These are phyloP conservation scores for Noccaea caerulescens DNA, from an alignment of 345 rosid species.

Conservation along the genomic window DNA sequence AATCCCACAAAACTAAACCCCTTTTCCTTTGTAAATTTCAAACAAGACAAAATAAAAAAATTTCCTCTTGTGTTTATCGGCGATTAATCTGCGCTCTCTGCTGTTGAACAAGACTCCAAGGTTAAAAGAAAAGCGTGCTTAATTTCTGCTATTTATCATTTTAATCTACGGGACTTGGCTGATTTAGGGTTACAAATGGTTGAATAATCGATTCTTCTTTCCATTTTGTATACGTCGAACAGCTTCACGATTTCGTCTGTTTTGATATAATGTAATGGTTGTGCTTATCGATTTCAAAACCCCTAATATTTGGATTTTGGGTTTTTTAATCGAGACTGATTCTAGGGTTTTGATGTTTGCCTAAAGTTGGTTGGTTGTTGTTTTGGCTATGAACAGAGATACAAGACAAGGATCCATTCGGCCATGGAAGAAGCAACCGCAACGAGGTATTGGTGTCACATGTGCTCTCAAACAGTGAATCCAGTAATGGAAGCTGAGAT, in stretches of 20 bases:
- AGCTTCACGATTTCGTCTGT: too few species aligned
- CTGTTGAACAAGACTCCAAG: conserved; percentile 4
- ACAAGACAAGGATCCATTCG: conserved; percentile 2
- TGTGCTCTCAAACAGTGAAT: conserved; percentile 58
- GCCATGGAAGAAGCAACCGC: conserved; percentile 39
- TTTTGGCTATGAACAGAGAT: background rate
- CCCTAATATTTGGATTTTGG: background rate
- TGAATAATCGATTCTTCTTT: too few species aligned
- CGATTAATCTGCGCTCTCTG: conserved; percentile 18
- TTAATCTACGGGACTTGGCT: background rate
- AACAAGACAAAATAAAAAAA: background rate
- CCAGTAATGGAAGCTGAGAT: conserved; percentile 52
- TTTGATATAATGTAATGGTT: too few species aligned
- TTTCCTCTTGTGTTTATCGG: background rate
- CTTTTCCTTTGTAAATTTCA: background rate
- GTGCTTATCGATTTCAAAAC: background rate
- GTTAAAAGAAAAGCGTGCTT: background rate
- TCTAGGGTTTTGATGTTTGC: conserved; percentile 25
- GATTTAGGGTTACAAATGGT: background rate
- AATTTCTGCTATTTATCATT: background rate
- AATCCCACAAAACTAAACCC: background rate
- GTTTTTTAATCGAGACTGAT: background rate
- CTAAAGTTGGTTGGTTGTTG: background rate
- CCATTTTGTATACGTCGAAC: too few species aligned
- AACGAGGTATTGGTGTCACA: conserved; percentile 50